Conservation (phyloP, 73 alveolate genomes). For the Paramecium pentaurelia region DNA sequence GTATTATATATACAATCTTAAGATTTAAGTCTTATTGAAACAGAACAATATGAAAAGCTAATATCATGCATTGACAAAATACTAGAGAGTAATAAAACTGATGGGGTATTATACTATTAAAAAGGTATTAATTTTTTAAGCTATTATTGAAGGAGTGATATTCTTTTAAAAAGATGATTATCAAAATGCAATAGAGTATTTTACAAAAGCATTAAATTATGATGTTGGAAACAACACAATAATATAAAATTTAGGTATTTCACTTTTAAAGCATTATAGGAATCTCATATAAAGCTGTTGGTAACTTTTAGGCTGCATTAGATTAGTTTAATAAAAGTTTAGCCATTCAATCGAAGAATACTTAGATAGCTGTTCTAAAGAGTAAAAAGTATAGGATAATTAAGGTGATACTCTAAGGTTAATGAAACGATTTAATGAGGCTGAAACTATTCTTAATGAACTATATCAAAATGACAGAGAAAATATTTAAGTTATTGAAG, state of each 20-base stretch:
- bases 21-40: not conserved
- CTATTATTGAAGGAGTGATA: not conserved
- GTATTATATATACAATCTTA: not conserved
- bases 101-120: not conserved
- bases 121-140: not conserved
- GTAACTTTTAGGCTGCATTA: not conserved
- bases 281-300: not conserved
- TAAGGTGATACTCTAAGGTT: not conserved
- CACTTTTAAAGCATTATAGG: not conserved
- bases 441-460: not conserved
- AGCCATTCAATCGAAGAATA: not conserved
- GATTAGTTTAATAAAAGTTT: not conserved
- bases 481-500: not conserved
- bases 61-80: not conserved
- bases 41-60: not conserved
- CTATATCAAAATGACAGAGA: not conserved
- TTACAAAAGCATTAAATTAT: not conserved
- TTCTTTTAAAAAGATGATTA: not conserved
- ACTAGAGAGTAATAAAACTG: not conserved
- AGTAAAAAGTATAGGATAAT: not conserved
- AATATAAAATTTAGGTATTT: not conserved
- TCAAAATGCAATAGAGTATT: not conserved
- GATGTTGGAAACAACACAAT: not conserved
- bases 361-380: not conserved
- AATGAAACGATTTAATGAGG: not conserved